Conservation (phyloP, 2,329 filamentous ascomycete species). For the Colletotrichum lini region DNA sequence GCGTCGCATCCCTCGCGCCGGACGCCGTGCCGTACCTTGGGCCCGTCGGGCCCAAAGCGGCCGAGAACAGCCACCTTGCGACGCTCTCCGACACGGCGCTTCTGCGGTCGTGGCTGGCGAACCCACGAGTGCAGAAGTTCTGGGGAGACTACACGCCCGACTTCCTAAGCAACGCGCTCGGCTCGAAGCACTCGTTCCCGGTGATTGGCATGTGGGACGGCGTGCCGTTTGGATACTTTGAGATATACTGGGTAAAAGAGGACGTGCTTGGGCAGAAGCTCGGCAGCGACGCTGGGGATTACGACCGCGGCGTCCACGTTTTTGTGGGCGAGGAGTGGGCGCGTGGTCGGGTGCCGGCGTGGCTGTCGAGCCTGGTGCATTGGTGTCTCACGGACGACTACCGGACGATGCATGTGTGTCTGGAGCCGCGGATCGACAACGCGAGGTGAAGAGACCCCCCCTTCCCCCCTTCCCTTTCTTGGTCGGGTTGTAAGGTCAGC, state of each 20-base stretch:
- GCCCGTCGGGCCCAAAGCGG: slow-evolving; percentile 62
- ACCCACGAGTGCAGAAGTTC: slow-evolving; percentile 84
- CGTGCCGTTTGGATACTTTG: slow-evolving; percentile 96
- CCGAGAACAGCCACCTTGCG: slow-evolving; percentile 57
- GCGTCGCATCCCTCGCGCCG: slow-evolving; percentile 80
- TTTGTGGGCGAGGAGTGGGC: slow-evolving; percentile 95
- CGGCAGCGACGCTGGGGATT: slow-evolving; percentile 78
- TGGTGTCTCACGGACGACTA: slow-evolving; percentile 84
- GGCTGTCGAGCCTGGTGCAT: slow-evolving; percentile 90
- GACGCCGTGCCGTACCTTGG: slow-evolving; percentile 76
- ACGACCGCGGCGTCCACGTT: slow-evolving; percentile 90
- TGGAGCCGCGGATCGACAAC: slow-evolving; percentile 95
- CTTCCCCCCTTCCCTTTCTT: too few species aligned
- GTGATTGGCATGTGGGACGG: slow-evolving; percentile 95
- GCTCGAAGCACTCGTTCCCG: slow-evolving; percentile 84
- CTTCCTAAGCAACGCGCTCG: slow-evolving; percentile 78
- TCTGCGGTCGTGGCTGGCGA: slow-evolving; percentile 90
- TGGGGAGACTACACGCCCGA: slow-evolving; percentile 80
- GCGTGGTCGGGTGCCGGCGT: slow-evolving; percentile 83
- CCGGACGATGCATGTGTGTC: slow-evolving; percentile 84
- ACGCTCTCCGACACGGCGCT: slow-evolving; percentile 69
- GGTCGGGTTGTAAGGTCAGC: neutral
- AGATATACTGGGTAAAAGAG: slow-evolving; percentile 98
- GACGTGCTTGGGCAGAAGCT: slow-evolving; percentile 82
- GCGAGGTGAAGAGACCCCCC: slow-evolving; percentile 72